Base-by-base conservation (phyloP, 768 basidiomycete species). In the Tylopilus balloui region DNA sequence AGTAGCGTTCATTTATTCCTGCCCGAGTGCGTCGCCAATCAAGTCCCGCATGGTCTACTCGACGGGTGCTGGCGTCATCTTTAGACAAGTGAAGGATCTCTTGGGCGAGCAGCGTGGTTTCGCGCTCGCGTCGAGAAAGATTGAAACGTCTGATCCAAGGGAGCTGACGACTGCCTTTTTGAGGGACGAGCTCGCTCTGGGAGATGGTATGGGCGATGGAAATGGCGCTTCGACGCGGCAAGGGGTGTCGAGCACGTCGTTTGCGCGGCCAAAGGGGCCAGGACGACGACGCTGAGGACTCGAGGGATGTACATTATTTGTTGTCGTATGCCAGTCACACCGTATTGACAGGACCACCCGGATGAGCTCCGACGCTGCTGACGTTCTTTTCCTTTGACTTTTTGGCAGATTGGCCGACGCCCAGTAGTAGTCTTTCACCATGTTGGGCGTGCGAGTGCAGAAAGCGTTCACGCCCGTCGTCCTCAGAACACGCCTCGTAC, bases 31-130 rank as follows among this genome's bases (percentile, higher is more conserved):
- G 13, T 90, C 88, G 6, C 87, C 88, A 1, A 77, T 96, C 69
- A 91, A 90, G 60, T 74, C 84, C 52, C 79, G 92, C 37, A 93
- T 98, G 89, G 63, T 96, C 29, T 95, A 94, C 69, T 90, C 92
- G 0, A 83, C 86, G 2, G 83, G 81, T 9, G 79, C 79, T 11
- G 58, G 73, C 10, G 66, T 77, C 17, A 74, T 85, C 7, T 84
- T 79, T 58, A 72, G 75, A 43, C 69, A 77, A 8, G 81, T 78
- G 27, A 83, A 82, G 52, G 69, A 67, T 5, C 60, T 84, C 2
- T 72, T 80, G 52, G 68, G 69, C 43, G 74, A 68, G 13, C 69
- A 67, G 42, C 69, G 73, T 15, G 71, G 70, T 23, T 68, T 73
- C 9, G 51, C 57, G 20, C 52, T 83, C 12, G 73, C 75, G 3